These are phyloP conservation scores for Capsella bursapastoris DNA, from an alignment of 345 rosid species.

Conservation along the genomic window DNA sequence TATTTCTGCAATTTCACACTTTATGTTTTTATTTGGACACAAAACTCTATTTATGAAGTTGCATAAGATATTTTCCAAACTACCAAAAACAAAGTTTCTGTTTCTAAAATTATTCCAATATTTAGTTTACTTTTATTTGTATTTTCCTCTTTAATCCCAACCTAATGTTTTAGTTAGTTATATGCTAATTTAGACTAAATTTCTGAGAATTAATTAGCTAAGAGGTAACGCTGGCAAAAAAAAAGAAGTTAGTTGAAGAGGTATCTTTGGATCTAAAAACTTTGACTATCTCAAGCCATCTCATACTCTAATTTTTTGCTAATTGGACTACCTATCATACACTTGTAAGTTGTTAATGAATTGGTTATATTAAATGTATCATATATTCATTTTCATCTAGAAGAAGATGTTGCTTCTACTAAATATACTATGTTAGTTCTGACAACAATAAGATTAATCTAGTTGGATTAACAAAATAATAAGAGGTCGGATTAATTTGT, in stretches of 20 bases:
- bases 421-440: constrained; percentile 26
- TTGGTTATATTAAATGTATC: constrained; percentile 26
- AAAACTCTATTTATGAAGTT: neutral
- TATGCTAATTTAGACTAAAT: neutral
- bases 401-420: constrained; percentile 41
- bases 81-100: neutral
- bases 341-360: constrained; percentile 41
- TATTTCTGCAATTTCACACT: constrained; percentile 11
- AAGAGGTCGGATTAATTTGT: neutral
- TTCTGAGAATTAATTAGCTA: constrained; percentile 10
- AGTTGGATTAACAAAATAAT: neutral
- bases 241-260: too few relatives aligned
- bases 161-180: constrained; percentile 11
- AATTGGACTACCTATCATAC: constrained; percentile 20
- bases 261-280: constrained; percentile 31
- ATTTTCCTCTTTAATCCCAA: neutral
- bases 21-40: neutral
- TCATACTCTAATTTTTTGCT: constrained; percentile 2
- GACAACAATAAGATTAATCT: constrained; percentile 12
- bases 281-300: constrained; percentile 45
- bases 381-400: constrained; percentile 47
- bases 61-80: neutral
- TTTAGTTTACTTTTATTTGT: neutral
- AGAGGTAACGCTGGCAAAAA: neutral
- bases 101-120: neutral